Base-by-base conservation (phyloP, 2,329 filamentous ascomycete genomes). In the Orbilia quercus region DNA sequence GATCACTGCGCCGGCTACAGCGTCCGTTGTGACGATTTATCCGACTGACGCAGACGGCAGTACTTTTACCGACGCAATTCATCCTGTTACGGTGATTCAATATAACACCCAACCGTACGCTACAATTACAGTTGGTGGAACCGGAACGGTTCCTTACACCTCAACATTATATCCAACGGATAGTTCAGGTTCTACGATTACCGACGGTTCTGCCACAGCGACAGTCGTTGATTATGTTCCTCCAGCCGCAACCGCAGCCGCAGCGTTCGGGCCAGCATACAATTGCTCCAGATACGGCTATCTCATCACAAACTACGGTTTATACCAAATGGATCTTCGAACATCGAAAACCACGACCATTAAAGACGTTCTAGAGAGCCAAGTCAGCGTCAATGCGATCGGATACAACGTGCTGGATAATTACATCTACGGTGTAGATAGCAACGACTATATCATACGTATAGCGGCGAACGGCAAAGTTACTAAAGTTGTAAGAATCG, bases 371-470 rank as follows among this genome's bases (percentile, higher is more conserved):
- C 7, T 60, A 12, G n/a, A 47, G 12, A 42, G 57, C 11, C n/a
- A 9, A 12, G 47, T 34, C 2, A 12, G 4, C 23, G 42, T 38
- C 25, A 60, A 60, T 40, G 14, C 57, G 4, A 36, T 60, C 9
- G 57, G 42, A 11, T 60, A 48, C 28, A 60, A 60, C 22, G n/a
- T 40, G 1, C 31, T 48, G 5, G 57, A 60, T 16, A 48, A 60
- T 36, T 60, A 60, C 18, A 14, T 60, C 25, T 60, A 60, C 44
- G 57, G 5, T 6, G 34, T 48, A 2, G 40, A 60, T 6, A 45
- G 7, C 7, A 25, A 12, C 3, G 44, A 23, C 16, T 12, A n/a
- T 5, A 36, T 60, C n/a, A 1, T 48, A 9, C 42, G 57, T 38
- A 50, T 60, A 9, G 57, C 57, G 1, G 40, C 40, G 1, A 25